Evolutionary conservation across 345 rosid genomes (phyloP).

Genomic region (Viola odorata): DNA sequence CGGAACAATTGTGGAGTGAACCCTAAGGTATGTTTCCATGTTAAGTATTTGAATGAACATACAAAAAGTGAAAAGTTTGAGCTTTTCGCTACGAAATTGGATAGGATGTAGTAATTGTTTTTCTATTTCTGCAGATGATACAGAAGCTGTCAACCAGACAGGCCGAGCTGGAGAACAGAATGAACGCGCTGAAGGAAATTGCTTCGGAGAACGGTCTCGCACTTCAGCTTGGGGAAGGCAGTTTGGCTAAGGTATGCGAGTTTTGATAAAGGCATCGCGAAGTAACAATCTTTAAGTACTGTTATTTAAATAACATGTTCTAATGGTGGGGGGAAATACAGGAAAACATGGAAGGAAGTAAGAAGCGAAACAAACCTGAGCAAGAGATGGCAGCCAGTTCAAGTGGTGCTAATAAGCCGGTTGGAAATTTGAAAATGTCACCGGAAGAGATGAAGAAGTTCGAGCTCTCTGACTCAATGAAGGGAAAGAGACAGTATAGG

Average conservation of each 20-base stretch:
- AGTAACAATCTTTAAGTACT: neutral
- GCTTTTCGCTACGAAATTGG: neutral
- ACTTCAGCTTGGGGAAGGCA: constrained; percentile 43
- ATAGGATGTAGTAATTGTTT: neutral
- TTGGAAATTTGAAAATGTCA: neutral
- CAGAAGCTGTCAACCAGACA: constrained; percentile 54
- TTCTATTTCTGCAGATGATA: constrained; percentile 35
- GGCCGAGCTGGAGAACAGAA: constrained; percentile 53
- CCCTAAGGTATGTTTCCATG: constrained; percentile 36
- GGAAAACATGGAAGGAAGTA: constrained; percentile 18
- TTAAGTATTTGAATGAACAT: neutral
- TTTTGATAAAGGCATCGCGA: neutral
- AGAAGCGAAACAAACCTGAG: constrained; percentile 2
- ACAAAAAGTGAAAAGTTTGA: neutral
- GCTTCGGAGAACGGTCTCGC: constrained; percentile 57
- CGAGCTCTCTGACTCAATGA: constrained; percentile 28
- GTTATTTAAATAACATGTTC: neutral
- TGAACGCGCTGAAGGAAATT: constrained; percentile 56
- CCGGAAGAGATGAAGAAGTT: constrained; percentile 16
- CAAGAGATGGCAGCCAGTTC: constrained; percentile 9
- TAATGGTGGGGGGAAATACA: constrained; percentile 17
- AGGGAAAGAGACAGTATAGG: constrained; percentile 48
- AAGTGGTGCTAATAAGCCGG: constrained; percentile 11
- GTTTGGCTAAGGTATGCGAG: constrained; percentile 37
- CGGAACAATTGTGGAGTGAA: constrained; percentile 70